Evolutionary conservation across 768 basidiomycete species (phyloP).

Genomic region (Omphalotus guepiniiformis): DNA sequence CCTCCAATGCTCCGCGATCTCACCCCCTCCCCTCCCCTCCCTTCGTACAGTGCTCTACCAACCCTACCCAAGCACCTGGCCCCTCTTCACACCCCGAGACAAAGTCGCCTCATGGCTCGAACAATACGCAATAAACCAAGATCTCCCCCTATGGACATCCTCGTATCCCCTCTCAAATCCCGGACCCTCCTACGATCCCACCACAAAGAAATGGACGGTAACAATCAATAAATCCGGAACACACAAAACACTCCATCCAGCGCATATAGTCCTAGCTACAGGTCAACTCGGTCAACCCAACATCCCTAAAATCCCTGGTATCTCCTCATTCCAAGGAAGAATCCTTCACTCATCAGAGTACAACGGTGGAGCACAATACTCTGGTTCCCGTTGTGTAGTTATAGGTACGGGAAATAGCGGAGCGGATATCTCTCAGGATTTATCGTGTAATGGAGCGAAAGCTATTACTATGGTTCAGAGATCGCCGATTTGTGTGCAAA

Average conservation of each 20-base stretch:
- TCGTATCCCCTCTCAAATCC: constrained; percentile 27
- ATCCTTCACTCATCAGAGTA: constrained; percentile 29
- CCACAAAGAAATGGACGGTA: constrained; percentile 29
- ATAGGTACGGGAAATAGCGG: constrained; percentile 5
- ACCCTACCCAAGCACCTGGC: constrained; percentile 26
- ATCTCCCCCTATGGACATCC: constrained; percentile 40
- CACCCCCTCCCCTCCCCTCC: constrained; percentile 4
- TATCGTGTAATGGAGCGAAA: neutral
- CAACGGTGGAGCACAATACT: constrained; percentile 7
- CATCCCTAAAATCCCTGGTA: constrained; percentile 24
- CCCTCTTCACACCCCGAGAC: constrained; percentile 34
- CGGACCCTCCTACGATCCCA: constrained; percentile 28
- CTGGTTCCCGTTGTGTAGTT: neutral
- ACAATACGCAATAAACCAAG: constrained; percentile 35
- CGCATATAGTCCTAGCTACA: constrained; percentile 25
- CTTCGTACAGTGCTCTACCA: constrained; percentile 13
- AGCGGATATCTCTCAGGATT: constrained; percentile 1
- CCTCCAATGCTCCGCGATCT: neutral
- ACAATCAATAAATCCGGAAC: constrained; percentile 26
- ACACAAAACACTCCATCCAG: constrained; percentile 28
- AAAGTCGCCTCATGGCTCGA: constrained; percentile 44
- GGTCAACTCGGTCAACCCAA: constrained; percentile 31
- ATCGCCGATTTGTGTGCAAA: neutral
- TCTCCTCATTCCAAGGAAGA: constrained; percentile 26
- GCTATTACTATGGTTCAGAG: constrained; percentile 5